These are phyloP conservation scores for Debaryomyces psychrophilus DNA, from an alignment of 1,139 yeast genomes.

Conservation along the genomic window DNA sequence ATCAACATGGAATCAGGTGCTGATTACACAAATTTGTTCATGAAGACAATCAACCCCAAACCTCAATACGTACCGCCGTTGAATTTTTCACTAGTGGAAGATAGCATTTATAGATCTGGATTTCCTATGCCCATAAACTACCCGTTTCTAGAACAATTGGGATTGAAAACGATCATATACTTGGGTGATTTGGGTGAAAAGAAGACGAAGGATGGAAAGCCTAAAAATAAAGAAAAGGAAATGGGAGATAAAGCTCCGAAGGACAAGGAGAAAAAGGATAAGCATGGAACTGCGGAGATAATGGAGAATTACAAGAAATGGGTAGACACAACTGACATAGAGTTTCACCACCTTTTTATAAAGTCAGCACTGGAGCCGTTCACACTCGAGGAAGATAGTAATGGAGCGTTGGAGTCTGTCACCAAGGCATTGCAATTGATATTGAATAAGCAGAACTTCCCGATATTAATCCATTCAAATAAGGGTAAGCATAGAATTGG, in stretches of 20 bases:
- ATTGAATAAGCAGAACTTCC: slow-evolving; percentile 73
- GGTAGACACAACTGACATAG: slow-evolving; percentile 59
- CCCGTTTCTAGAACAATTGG: slow-evolving; percentile 70
- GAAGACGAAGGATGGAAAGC: slow-evolving; percentile 23
- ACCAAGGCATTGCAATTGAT: slow-evolving; percentile 64
- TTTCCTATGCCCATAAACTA: slow-evolving; percentile 89
- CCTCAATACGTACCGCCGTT: slow-evolving; percentile 76
- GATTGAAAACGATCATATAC: slow-evolving; percentile 77
- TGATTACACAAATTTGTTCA: slow-evolving; percentile 5
- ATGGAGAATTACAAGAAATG: slow-evolving; percentile 60
- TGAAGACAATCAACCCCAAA: slow-evolving; percentile 13
- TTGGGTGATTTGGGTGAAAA: slow-evolving; percentile 67
- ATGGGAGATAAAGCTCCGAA: slow-evolving; percentile 16
- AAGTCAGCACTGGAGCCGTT: slow-evolving; percentile 78
- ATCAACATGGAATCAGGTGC: not conserved
- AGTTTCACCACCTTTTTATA: slow-evolving; percentile 64
- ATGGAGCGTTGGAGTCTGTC: slow-evolving; percentile 51
- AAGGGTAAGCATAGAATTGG: slow-evolving; percentile 97
- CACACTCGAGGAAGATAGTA: slow-evolving; percentile 49
- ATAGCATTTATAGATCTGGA: slow-evolving; percentile 86
- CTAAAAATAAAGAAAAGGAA: slow-evolving; percentile 21
- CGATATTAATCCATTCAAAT: slow-evolving; percentile 86
- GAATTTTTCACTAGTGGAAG: slow-evolving; percentile 86
- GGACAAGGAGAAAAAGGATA: slow-evolving; percentile 36
- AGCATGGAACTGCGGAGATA: slow-evolving; percentile 43